These are phyloP conservation scores for Xylaria bambusicola DNA, from an alignment of 495 filamentous ascomycete species.

Conservation along the genomic window DNA sequence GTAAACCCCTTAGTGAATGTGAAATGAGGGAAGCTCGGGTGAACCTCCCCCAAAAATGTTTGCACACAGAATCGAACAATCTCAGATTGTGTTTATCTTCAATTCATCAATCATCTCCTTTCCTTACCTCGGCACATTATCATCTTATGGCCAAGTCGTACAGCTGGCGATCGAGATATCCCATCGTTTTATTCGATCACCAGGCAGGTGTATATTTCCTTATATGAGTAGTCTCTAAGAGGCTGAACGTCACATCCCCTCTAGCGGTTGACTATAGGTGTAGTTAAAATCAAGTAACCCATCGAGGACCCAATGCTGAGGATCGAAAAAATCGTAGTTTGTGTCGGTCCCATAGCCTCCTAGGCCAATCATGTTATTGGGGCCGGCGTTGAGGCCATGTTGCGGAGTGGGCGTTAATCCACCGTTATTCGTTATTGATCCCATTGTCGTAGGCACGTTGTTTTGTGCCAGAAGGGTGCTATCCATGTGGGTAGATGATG, in stretches of 20 bases:
- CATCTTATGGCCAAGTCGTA: slow-evolving; percentile 5
- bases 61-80: slow-evolving; percentile 15
- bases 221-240: neutral
- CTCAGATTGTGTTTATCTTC: slow-evolving; percentile 9
- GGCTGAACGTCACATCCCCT: slow-evolving; percentile 40
- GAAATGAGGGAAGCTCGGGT: neutral
- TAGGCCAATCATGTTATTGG: slow-evolving; percentile 42
- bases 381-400: slow-evolving; percentile 42
- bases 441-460: slow-evolving; percentile 30
- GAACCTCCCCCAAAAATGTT: neutral
- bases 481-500: slow-evolving; percentile 63
- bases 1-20: neutral
- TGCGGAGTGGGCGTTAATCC: slow-evolving; percentile 49
- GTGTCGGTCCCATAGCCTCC: slow-evolving; percentile 61
- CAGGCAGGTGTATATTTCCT: neutral
- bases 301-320: slow-evolving; percentile 88
- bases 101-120: slow-evolving; percentile 42
- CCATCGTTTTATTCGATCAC: neutral
- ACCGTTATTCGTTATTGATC: slow-evolving; percentile 43
- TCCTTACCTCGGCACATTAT: slow-evolving; percentile 30
- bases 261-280: slow-evolving; percentile 50
- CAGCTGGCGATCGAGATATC: neutral
- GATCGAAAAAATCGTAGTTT: slow-evolving; percentile 84
- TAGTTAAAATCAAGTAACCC: slow-evolving; percentile 81
- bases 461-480: slow-evolving; percentile 50